Evolutionary conservation across 2,329 filamentous ascomycete genomes (phyloP).

Genomic region (Xylaria sp.): DNA sequence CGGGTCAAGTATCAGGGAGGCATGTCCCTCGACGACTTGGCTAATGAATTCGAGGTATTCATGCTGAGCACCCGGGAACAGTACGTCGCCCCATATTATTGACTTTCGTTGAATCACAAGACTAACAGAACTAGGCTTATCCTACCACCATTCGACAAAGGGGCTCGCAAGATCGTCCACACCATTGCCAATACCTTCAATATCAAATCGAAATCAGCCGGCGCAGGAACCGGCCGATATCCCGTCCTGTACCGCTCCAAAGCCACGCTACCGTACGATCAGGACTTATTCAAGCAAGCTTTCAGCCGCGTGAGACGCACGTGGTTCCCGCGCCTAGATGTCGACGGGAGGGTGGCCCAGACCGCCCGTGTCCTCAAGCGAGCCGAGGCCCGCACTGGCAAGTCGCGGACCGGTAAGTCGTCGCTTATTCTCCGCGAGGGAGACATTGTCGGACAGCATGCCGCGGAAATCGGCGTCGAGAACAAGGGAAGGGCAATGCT

Average conservation of each 20-base stretch:
- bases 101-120: not conserved
- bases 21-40: constrained; percentile 73
- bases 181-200: constrained; percentile 76
- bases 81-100: constrained; percentile 50
- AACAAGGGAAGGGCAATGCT: constrained; percentile 88
- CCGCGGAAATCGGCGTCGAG: constrained; percentile 80
- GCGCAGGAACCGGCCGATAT: constrained; percentile 73
- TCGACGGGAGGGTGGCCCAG: constrained; percentile 38
- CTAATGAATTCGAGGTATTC: constrained; percentile 75
- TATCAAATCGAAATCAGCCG: constrained; percentile 83
- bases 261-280: constrained; percentile 66
- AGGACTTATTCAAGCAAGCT: constrained; percentile 58
- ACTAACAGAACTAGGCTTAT: constrained; percentile 58
- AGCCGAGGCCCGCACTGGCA: constrained; percentile 38
- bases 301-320: constrained; percentile 55
- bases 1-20: constrained; percentile 75
- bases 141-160: constrained; percentile 84
- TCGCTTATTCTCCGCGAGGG: constrained; percentile 74
- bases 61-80: constrained; percentile 66
- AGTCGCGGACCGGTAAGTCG: constrained; percentile 41
- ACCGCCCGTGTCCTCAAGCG: constrained; percentile 36
- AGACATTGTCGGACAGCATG: constrained; percentile 83
- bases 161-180: constrained; percentile 78
- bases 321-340: constrained; percentile 62
- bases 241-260: constrained; percentile 78